phyloP scores from a whole-genome alignment of 2,329 filamentous ascomycete genomes.

The Aspergillus brasiliensis region DNA sequence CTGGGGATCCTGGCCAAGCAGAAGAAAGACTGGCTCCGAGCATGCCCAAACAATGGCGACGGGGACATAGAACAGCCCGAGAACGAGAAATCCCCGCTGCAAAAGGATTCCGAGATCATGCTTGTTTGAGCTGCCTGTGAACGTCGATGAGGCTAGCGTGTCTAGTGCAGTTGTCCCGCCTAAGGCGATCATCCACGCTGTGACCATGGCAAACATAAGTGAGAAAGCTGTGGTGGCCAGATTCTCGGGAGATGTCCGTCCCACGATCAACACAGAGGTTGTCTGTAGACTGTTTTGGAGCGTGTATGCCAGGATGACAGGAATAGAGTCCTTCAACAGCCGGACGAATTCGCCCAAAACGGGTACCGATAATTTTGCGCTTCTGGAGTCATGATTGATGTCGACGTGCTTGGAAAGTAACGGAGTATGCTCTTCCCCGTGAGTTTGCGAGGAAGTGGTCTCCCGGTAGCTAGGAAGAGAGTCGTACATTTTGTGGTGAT shows the following conservation, averaged over 20 bases:
- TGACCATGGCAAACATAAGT: constrained; percentile 92
- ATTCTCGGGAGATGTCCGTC: constrained; percentile 75
- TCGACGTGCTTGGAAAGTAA: constrained; percentile 29
- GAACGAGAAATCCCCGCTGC: constrained; percentile 73
- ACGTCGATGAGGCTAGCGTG: constrained; percentile 79
- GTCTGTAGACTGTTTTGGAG: constrained; percentile 86
- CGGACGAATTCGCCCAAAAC: constrained; percentile 63
- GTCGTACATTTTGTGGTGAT: constrained; percentile 13
- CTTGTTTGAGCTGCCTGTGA: constrained; percentile 77
- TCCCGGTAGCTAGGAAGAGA: neutral
- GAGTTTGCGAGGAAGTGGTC: neutral
- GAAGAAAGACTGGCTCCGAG: constrained; percentile 72
- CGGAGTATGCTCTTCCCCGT: constrained; percentile 27
- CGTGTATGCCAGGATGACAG: constrained; percentile 81
- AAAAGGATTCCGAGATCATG: constrained; percentile 77
- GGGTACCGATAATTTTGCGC: neutral
- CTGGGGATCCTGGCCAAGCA: constrained; percentile 75
- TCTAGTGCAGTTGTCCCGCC: constrained; percentile 85
- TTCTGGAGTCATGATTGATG: neutral
- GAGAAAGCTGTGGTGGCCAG: constrained; percentile 81
- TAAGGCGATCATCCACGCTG: constrained; percentile 82
- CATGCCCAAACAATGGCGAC: constrained; percentile 74
- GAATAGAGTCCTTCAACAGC: constrained; percentile 68
- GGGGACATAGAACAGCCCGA: constrained; percentile 71
- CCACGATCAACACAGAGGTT: constrained; percentile 77